Percentiles rank a stretch among this genome's conserved stretches.
Conservation (phyloP, 106 monocot genomes). For the Acorus calamus region DNA sequence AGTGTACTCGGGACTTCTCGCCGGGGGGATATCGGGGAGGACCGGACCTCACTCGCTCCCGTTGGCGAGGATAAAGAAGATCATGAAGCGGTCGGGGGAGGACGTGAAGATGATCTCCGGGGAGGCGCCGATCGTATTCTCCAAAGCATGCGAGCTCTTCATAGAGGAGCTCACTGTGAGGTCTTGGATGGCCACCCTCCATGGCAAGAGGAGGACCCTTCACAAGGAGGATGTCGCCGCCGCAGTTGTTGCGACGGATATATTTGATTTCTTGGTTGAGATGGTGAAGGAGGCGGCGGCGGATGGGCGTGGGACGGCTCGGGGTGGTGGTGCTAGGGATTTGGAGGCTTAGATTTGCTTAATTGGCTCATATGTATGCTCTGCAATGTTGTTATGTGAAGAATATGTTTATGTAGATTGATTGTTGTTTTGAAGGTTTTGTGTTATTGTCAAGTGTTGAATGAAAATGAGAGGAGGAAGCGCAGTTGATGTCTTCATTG, state of each 20-base stretch:
- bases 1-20: conserved; percentile 14
- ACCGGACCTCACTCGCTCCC: conserved; percentile 26
- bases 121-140: conserved; percentile 34
- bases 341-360: no score
- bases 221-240: conserved; percentile 24
- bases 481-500: no score
- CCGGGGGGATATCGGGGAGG: conserved; percentile 5
- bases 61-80: conserved; percentile 36
- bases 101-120: conserved; percentile 27
- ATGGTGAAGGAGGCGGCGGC: conserved; percentile 3
- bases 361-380: no score
- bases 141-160: conserved; percentile 33
- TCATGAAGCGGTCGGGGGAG: conserved; percentile 28
- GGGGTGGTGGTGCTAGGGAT: no score
- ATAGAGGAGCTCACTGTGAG: conserved; percentile 26
- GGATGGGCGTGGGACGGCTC: no score
- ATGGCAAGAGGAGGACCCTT: conserved; percentile 30
- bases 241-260: conserved; percentile 1
- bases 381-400: no score
- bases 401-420: no score
- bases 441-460: no score
- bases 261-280: conserved; percentile 5
- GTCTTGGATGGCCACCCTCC: conserved; percentile 20
- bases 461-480: no score
- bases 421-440: no score